Percentiles rank a stretch among this genome's conserved stretches.
Evolutionary conservation across 2,329 filamentous ascomycete genomes (phyloP).

Genomic region (Aspergillus pseudonomiae): DNA sequence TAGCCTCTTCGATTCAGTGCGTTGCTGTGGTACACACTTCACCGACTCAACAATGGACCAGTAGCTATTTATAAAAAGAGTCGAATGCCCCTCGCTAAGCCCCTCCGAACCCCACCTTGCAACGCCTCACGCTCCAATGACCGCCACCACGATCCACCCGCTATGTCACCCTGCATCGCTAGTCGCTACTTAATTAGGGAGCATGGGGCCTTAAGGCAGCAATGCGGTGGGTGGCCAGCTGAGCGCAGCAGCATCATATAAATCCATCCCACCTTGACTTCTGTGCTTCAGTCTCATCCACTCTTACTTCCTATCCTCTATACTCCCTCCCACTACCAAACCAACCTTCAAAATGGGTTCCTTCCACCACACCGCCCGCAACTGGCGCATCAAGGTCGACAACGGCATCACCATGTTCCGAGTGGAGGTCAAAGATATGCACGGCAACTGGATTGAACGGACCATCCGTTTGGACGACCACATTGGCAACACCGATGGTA

Average conservation of each 20-base stretch:
- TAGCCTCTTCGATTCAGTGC: background rate
- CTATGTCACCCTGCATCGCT: conserved; percentile 3
- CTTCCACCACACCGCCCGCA: conserved; percentile 18
- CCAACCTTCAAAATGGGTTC: conserved; percentile 14
- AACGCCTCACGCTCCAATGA: background rate
- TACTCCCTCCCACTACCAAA: background rate
- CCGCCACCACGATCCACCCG: background rate
- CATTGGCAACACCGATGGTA: conserved; percentile 25
- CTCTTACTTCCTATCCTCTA: too few relatives aligned
- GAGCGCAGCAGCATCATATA: background rate
- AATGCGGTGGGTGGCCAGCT: conserved; percentile 2
- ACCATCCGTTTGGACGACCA: conserved; percentile 22
- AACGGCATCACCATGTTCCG: conserved; percentile 16
- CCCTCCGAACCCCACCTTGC: conserved; percentile 1
- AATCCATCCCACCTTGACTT: background rate
- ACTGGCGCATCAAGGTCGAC: conserved; percentile 19
- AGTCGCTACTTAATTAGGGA: conserved; percentile 2
- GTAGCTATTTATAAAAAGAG: background rate
- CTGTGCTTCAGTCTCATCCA: background rate
- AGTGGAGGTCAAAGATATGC: conserved; percentile 9
- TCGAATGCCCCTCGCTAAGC: background rate
- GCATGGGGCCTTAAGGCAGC: background rate
- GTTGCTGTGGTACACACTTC: background rate
- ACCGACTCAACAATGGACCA: background rate
- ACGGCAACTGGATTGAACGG: conserved; percentile 8